phyloP scores from a whole-genome alignment of 2,329 filamentous ascomycete genomes.

The Curvularia lunata region DNA sequence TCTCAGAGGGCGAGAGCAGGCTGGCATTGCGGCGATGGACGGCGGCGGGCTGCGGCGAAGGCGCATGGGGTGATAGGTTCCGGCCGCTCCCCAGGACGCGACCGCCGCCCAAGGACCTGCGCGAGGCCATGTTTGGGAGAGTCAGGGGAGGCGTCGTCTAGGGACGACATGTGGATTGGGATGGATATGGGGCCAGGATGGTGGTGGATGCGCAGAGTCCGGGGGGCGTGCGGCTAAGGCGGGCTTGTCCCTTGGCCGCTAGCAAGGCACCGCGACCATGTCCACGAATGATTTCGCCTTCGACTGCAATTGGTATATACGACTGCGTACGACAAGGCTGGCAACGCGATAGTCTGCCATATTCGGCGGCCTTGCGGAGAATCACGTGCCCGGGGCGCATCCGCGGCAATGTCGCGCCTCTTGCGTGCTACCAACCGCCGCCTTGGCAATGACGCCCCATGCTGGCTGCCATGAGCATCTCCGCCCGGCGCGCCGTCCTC shows the following conservation, averaged over 20 bases:
- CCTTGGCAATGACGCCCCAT: constrained; percentile 25
- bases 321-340: background rate
- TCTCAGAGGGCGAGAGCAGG: constrained; percentile 68
- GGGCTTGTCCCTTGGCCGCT: background rate
- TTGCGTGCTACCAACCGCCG: background rate
- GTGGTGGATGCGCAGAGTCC: background rate
- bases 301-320: background rate
- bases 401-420: background rate
- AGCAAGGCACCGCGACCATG: background rate
- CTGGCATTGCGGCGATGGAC: constrained; percentile 53
- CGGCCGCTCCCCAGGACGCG: constrained; percentile 88
- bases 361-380: background rate
- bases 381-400: background rate
- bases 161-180: constrained; percentile 18
- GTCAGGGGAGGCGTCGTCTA: constrained; percentile 25
- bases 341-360: background rate
- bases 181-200: constrained; percentile 16
- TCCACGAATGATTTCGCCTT: too few species aligned
- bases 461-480: constrained; percentile 23
- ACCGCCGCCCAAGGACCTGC: constrained; percentile 82
- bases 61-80: constrained; percentile 72
- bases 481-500: constrained; percentile 30
- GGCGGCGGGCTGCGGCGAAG: constrained; percentile 40
- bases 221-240: background rate
- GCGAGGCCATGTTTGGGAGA: constrained; percentile 45